Evolutionary conservation across 768 basidiomycete species (phyloP), one percentile per base, ranked within the genome.

Genomic region (Amylocystis lapponica): DNA sequence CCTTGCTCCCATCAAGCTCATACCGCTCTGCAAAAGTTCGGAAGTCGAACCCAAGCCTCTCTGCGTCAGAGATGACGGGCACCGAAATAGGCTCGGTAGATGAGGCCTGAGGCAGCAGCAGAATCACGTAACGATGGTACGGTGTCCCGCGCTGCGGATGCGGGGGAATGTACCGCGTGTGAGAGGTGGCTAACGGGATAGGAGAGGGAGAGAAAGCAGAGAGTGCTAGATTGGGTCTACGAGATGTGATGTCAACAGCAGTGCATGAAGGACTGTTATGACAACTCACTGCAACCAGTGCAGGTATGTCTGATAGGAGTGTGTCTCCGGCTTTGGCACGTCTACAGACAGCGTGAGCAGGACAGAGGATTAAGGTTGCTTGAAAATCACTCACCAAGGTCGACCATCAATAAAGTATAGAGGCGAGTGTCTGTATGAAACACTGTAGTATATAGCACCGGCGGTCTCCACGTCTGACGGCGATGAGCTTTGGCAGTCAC

Each of bases 381-480:
- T n/a, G n/a, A n/a, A n/a, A n/a, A n/a, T n/a, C 19, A 51, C 67
- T 45, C 46, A 85, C 89, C 92, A 40, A 84, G 82, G 61, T 97
- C 94, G 35, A 97, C 67, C 63, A 99, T 79, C 27, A 99, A 60
- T 50, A 99, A 67, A 0, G 94, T 96, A 63, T 96, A 96, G 5
- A 88, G 65, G 23, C 86, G 74, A 16, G 78, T 74, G 47, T 93
- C 88, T 1, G 75, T 65, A 62, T 95, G 88, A 72, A 88, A 95
- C 1, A 85, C 80, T 41, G 83, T 88, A 4, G 79, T 78, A 49
- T 76, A 78, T 4, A 96, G 53, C 45, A 66, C 68, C 2, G 91
- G 88, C 2, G 76, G 77, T 44, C 68, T 60, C 5, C 74, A 53
- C 1, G 90, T 94, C 86, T 86, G 48, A n/a, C n/a, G n/a, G n/a